A percentile compares a stretch with the other conserved stretches of the same genome.
These are phyloP conservation scores for Polychaeton citri DNA, from an alignment of 2,329 filamentous ascomycete genomes.

Conservation along the genomic window DNA sequence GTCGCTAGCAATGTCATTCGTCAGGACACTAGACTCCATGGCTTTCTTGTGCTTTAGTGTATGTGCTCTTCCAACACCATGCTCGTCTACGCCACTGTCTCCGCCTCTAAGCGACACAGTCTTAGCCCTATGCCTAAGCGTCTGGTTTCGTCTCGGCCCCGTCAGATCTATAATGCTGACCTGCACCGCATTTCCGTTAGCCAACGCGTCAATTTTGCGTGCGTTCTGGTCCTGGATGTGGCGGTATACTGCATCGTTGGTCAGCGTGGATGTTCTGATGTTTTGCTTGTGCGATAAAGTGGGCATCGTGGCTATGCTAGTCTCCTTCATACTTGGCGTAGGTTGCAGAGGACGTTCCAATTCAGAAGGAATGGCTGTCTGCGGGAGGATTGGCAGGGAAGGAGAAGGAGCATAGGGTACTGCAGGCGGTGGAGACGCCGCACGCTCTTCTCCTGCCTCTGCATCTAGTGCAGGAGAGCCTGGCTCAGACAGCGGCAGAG, in stretches of 20 bases:
- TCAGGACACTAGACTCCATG: not conserved
- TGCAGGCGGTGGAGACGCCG: too few relatives aligned
- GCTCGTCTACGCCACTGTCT: not conserved
- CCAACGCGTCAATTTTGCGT: not conserved
- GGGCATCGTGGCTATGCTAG: too few relatives aligned
- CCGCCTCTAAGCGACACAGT: not conserved
- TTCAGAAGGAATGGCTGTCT: too few relatives aligned
- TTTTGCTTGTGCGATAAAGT: too few relatives aligned
- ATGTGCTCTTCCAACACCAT: not conserved
- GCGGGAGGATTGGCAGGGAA: too few relatives aligned
- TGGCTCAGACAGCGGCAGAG: too few relatives aligned
- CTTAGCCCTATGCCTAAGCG: not conserved
- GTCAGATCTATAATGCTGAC: not conserved
- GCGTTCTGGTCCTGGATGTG: not conserved
- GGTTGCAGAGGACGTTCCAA: too few relatives aligned
- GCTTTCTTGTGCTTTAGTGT: not conserved
- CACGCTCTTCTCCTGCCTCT: too few relatives aligned
- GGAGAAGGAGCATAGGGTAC: too few relatives aligned
- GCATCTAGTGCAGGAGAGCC: too few relatives aligned
- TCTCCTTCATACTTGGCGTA: too few relatives aligned
- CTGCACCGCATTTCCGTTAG: not conserved
- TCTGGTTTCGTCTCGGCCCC: not conserved
- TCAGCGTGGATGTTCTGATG: not conserved
- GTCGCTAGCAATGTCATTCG: not conserved
- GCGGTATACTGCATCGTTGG: not conserved